A percentile compares a stretch with the other conserved stretches of the same genome.
phyloP scores from a whole-genome alignment of 2,329 filamentous ascomycete genomes.

The Neurospora sp. region DNA sequence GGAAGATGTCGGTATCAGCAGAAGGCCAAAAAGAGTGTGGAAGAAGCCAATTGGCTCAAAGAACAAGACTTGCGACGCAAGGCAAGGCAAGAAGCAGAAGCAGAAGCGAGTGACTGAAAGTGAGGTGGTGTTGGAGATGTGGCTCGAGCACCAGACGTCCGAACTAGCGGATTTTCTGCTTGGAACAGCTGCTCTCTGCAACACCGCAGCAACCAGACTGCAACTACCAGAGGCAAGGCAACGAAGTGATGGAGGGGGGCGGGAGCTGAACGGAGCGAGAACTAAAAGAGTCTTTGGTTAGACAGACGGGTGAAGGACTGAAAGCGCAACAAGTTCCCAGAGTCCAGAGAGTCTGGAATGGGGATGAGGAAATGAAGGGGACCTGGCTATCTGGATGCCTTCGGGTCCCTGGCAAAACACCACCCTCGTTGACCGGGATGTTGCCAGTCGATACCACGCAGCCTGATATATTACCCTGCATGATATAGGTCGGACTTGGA shows the following conservation, averaged over 20 bases:
- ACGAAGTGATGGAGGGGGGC: background rate
- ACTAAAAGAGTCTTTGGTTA: background rate
- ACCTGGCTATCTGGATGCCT: background rate
- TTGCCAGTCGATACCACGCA: background rate
- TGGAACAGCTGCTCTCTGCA: background rate
- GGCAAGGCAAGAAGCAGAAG: background rate
- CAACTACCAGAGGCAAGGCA: background rate
- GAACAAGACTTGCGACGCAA: background rate
- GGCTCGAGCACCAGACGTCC: background rate
- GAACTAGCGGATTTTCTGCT: background rate
- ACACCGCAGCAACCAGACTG: background rate
- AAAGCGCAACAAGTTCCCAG: background rate
- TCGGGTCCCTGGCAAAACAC: background rate
- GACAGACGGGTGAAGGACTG: background rate
- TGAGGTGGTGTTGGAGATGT: background rate
- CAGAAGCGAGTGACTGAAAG: background rate
- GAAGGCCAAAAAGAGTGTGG: background rate
- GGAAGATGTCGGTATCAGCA: slow-evolving; percentile 1
- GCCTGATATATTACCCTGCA: background rate
- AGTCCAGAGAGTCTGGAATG: background rate
- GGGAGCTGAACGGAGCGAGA: background rate
- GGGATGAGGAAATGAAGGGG: background rate
- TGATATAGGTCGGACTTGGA: background rate
- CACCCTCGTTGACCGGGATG: background rate
- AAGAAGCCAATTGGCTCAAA: slow-evolving; percentile 3